A percentile compares a stretch with the other conserved stretches of the same genome.
These are phyloP conservation scores for Gloeopeniophorella convolvens DNA, from an alignment of 768 basidiomycete genomes.

Conservation along the genomic window DNA sequence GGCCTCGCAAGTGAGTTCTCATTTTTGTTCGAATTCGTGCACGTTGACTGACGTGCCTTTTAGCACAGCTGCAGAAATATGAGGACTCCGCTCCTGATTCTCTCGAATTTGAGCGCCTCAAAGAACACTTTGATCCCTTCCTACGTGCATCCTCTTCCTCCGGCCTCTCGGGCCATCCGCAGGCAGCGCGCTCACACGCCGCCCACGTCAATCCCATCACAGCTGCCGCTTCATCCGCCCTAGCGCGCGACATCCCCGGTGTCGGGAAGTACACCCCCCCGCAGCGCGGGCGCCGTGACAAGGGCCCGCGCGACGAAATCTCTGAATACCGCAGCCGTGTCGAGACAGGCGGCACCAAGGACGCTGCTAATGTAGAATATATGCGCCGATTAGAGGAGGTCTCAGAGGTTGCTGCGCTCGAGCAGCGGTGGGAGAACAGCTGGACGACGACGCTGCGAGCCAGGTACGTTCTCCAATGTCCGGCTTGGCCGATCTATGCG, in stretches of 20 bases:
- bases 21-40: not conserved
- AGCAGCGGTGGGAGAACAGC: slow-evolving; percentile 76
- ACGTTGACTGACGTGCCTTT: slow-evolving; percentile 3
- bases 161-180: slow-evolving; percentile 45
- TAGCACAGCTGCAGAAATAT: slow-evolving; percentile 86
- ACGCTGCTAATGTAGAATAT: slow-evolving; percentile 64
- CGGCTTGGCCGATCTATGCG: not conserved
- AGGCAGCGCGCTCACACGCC: slow-evolving; percentile 56
- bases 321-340: slow-evolving; percentile 67
- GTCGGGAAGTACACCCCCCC: slow-evolving; percentile 72
- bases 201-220: slow-evolving; percentile 76
- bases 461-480: slow-evolving; percentile 40
- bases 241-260: slow-evolving; percentile 83
- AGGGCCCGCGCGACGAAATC: slow-evolving; percentile 67
- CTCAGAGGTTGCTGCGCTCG: slow-evolving; percentile 59
- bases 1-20: slow-evolving; percentile 74
- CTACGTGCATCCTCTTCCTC: slow-evolving; percentile 78
- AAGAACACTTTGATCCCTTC: slow-evolving; percentile 96
- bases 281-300: slow-evolving; percentile 48
- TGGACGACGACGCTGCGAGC: slow-evolving; percentile 66
- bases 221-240: slow-evolving; percentile 82
- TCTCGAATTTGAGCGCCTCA: slow-evolving; percentile 88
- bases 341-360: slow-evolving; percentile 49
- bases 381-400: slow-evolving; percentile 57
- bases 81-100: slow-evolving; percentile 82